Base-by-base conservation (phyloP, 2,329 filamentous ascomycete genomes). In the Pestalotiopsis sp. region DNA sequence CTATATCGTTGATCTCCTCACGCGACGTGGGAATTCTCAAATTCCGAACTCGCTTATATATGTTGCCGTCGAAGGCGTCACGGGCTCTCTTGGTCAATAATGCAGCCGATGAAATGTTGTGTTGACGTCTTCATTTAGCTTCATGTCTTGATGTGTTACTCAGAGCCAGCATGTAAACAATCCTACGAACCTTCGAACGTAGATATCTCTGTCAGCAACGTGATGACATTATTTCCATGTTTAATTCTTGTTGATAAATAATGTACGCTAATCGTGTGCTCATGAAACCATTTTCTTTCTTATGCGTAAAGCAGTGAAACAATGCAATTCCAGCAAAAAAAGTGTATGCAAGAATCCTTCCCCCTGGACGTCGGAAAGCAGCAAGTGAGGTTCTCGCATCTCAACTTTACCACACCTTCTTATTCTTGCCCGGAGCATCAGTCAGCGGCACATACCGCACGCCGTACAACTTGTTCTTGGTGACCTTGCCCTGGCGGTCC, bases 391-490 rank as follows among this genome's bases (percentile, higher is more conserved):
- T 23, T 9, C 4, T 0, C 7, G 3, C 2, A 17, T 1, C 45
- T n/a, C 14, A n/a, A 20, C 45, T 23, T 52, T 17, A 52, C 14
- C 20, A 9, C 3, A 52, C 45, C 9, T n/a, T 17, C 45, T n/a
- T 20, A 2, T 9, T 52, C 20, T 9, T n/a, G 17, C 59, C 76
- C 11, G 91, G 91, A 25, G 91, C 86, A 82, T 94, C 91, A 4
- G 91, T 93, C 80, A 95, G 80, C 4, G 92, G 92, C 69, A 95
- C 93, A 82, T 95, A 95, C 72, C 89, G 83, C 57, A 95, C 93
- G 0, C 90, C 91, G 78, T 91, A 93, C 71, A 91, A 74, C 80
- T 84, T 90, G 80, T 86, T 86, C 82, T 82, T 89, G 31, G 79
- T 85, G 2, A 95, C 81, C 2, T 80, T 82, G 1, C 93, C 93